Base-by-base conservation (phyloP, 352 stramenopile genomes). In the Thalassiosira gravida region DNA sequence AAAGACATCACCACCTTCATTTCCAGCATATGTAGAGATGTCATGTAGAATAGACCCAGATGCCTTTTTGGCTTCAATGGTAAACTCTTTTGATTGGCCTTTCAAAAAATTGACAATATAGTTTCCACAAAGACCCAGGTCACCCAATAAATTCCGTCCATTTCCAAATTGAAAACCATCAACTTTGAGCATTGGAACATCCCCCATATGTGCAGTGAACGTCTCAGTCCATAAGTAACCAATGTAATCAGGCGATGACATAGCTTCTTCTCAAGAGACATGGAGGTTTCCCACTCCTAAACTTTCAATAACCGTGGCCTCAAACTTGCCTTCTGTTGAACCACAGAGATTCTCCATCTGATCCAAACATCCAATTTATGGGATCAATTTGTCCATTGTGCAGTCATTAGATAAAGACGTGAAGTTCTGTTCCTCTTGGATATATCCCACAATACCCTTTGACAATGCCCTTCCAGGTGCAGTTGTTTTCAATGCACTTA, bases 361-460 rank as follows among this genome's bases (percentile, higher is more conserved):
- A 52, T 75, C 64, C 7, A 78, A 80, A 62, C 64, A 67, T 55
- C 67, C 69, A 69, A 86, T 76, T 1, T 65, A 77, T 30, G 85
- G 50, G 24, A 85, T 56, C 27, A 88, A 62, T 35, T 65, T 71
- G 56, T 88, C 76, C 14, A 22, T 29, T 7, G 22, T 39, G 47
- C 77, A 87, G 47, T 87, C 62, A 42, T 79, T 22, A 24, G 82
- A 79, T 58, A 85, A 46, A 62, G 90, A 82, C 6, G 68, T 86
- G 1, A 98, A 85, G 14, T 90, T 96, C 85, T 99, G 96, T 32
- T 97, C 95, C 86, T 98, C 97, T 62, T 97, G 97, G 22, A 99
- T 95, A 30, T 96, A 90, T 2, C 96, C 96, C 11, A 96, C 93
- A 81, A 98, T 98, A 16, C 97, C 97, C 56, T 93, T 90, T 0